These are phyloP conservation scores for Botryotinia globosa DNA, from an alignment of 2,329 filamentous ascomycete species.

Conservation along the genomic window DNA sequence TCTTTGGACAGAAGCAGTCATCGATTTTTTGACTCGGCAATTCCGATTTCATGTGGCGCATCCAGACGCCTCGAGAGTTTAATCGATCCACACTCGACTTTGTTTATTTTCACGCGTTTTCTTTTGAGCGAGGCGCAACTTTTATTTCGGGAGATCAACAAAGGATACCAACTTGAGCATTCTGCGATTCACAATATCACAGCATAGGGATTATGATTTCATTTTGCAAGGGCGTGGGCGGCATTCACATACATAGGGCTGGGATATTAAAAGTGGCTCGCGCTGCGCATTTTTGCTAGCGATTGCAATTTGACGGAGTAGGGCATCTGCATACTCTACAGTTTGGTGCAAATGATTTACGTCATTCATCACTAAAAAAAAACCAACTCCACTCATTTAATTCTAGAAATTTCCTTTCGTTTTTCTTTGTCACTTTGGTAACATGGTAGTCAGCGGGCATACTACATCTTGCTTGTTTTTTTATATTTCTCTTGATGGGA, in stretches of 20 bases:
- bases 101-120: conserved; percentile 1
- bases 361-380: background rate
- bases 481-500: background rate
- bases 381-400: conserved; percentile 5
- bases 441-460: background rate
- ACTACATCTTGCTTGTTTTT: background rate
- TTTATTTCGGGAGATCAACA: background rate
- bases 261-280: conserved; percentile 38
- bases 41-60: conserved; percentile 25
- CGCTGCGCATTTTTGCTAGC: conserved; percentile 32
- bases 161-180: conserved; percentile 8
- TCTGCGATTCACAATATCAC: conserved; percentile 12
- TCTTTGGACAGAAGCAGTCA: conserved; percentile 12
- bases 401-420: conserved; percentile 2
- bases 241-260: conserved; percentile 34
- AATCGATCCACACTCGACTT: conserved; percentile 1
- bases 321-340: background rate
- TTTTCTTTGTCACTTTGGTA: background rate
- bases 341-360: background rate
- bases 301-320: background rate
- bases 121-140: conserved; percentile 4
- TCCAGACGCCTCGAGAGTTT: conserved; percentile 9
- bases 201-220: conserved; percentile 21
- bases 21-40: conserved; percentile 15
- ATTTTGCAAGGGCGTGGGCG: conserved; percentile 22